These are phyloP conservation scores for Nitzschia putrida DNA, from an alignment of 108 stramenopile genomes.

Conservation along the genomic window DNA sequence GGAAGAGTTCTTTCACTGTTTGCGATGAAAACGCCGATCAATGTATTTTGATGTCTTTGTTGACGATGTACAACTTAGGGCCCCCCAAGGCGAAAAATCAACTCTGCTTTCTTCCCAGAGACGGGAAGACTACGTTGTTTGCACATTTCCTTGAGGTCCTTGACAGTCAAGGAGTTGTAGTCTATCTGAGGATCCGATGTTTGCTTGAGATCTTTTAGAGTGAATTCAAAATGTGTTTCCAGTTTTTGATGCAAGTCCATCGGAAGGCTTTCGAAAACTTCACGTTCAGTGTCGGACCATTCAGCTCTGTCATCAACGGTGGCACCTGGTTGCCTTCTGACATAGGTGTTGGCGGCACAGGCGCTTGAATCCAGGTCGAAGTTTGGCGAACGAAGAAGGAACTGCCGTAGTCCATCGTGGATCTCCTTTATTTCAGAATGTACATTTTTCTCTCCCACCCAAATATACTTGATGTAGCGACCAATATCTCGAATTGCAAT, in stretches of 20 bases:
- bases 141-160: slow-evolving; percentile 69
- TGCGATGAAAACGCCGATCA: slow-evolving; percentile 46
- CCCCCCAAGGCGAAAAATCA: slow-evolving; percentile 55
- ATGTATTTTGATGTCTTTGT: slow-evolving; percentile 31
- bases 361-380: too few relatives aligned
- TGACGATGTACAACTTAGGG: too few relatives aligned
- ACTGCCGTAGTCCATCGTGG: slow-evolving; percentile 64
- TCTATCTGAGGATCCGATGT: slow-evolving; percentile 13
- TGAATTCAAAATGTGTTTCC: too few relatives aligned
- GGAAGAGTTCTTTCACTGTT: too few relatives aligned
- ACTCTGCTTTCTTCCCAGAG: slow-evolving; percentile 65
- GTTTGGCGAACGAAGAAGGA: slow-evolving; percentile 19
- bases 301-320: too few relatives aligned
- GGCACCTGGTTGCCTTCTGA: too few relatives aligned
- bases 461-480: slow-evolving; percentile 61
- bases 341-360: too few relatives aligned
- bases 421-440: slow-evolving; percentile 64
- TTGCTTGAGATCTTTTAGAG: too few relatives aligned
- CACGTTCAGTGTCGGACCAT: too few relatives aligned
- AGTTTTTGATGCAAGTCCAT: too few relatives aligned
- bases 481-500: slow-evolving; percentile 77
- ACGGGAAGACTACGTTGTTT: slow-evolving; percentile 60
- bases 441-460: slow-evolving; percentile 50
- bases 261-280: too few relatives aligned
- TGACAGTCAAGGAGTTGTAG: slow-evolving; percentile 55